Conservation (phyloP, 768 basidiomycete genomes). For the Hemileccinum impolitum region DNA sequence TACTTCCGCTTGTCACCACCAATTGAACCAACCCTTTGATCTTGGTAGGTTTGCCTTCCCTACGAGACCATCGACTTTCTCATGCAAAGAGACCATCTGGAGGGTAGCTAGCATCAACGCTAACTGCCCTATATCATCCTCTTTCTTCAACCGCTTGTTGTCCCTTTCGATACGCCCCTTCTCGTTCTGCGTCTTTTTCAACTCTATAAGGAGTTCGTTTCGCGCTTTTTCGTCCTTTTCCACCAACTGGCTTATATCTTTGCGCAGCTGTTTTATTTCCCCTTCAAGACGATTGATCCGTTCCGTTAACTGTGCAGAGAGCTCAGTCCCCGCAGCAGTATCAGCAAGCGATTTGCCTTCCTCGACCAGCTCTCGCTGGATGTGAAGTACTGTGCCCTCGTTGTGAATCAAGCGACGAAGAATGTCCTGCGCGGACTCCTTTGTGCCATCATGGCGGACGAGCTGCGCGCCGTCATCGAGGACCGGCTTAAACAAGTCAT, state of each 20-base stretch:
- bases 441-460: not conserved
- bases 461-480: not conserved
- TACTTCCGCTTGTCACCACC: not conserved
- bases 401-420: not conserved
- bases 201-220: not conserved
- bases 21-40: slow-evolving; percentile 1
- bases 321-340: no score
- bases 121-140: not conserved
- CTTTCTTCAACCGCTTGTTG: not conserved
- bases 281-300: slow-evolving; percentile 1
- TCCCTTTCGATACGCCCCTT: not conserved
- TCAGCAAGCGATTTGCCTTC: no score
- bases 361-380: not conserved
- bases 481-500: not conserved
- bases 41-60: not conserved
- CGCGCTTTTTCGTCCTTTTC: not conserved
- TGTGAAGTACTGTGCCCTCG: not conserved
- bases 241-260: not conserved
- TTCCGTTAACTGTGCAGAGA: not conserved
- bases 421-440: not conserved
- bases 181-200: not conserved
- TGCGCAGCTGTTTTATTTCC: not conserved
- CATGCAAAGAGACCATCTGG: not conserved
- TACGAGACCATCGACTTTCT: no score
- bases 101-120: not conserved